Conservation (phyloP, 345 rosid genomes). For the Anastatica hierochuntica region DNA sequence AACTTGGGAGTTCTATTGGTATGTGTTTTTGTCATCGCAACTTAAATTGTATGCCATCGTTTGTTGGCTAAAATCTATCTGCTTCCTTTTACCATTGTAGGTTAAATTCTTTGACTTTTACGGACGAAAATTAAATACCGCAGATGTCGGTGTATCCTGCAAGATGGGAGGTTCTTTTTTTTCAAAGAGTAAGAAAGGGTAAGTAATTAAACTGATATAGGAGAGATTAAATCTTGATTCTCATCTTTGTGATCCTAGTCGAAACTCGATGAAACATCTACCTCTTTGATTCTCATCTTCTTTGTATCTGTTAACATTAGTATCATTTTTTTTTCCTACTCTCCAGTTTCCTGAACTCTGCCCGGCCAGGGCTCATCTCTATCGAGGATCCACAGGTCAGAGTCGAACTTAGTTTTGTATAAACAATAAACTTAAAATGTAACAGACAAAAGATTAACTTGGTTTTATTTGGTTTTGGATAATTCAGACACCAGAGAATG, state of each 20-base stretch:
- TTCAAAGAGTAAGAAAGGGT: slow-evolving; percentile 68
- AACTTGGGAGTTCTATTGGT: slow-evolving; percentile 91
- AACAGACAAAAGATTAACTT: neutral
- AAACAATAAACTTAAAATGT: neutral
- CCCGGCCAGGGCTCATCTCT: slow-evolving; percentile 66
- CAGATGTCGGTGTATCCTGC: slow-evolving; percentile 89
- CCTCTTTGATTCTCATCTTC: too few relatives aligned
- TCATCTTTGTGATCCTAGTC: neutral
- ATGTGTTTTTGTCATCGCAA: slow-evolving; percentile 14
- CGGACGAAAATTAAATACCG: slow-evolving; percentile 68
- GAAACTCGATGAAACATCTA: neutral
- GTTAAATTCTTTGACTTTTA: slow-evolving; percentile 82
- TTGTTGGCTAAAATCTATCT: too few relatives aligned
- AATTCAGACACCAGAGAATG: slow-evolving; percentile 69
- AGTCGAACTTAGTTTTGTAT: slow-evolving; percentile 2
- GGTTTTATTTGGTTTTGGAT: neutral
- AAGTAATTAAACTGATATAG: slow-evolving; percentile 11
- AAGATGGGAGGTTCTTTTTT: slow-evolving; percentile 54
- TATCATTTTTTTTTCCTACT: neutral
- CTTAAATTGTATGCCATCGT: too few relatives aligned
- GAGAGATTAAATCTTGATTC: slow-evolving; percentile 1
- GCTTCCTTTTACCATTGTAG: slow-evolving; percentile 37
- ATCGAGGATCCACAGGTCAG: slow-evolving; percentile 93
- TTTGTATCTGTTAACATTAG: neutral
- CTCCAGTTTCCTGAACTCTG: slow-evolving; percentile 48